These are phyloP conservation scores for Xylariaceae sp. DNA, from an alignment of 2,329 filamentous ascomycete genomes.

Conservation along the genomic window DNA sequence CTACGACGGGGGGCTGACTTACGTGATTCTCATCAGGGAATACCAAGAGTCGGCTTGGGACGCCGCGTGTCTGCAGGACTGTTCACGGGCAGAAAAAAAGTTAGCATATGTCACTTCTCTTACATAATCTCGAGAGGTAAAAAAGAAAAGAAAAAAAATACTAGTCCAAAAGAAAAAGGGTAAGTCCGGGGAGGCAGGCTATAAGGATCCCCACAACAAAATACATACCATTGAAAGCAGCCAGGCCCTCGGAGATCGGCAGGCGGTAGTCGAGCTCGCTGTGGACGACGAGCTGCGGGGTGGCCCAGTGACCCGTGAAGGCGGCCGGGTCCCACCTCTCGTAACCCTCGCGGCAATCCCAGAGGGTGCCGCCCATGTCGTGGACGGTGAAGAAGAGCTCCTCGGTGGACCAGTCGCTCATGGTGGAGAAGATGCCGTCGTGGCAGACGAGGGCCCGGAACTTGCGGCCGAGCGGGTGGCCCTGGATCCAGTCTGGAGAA, in stretches of 20 bases:
- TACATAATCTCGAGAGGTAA: too few relatives aligned
- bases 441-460: conserved; percentile 90
- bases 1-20: conserved; percentile 27
- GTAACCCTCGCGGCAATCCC: conserved; percentile 65
- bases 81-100: background rate
- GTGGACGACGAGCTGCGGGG: conserved; percentile 86
- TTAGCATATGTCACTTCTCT: conserved; percentile 10
- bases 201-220: background rate
- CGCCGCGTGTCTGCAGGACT: conserved; percentile 72
- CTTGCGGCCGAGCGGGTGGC: conserved; percentile 76
- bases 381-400: conserved; percentile 73
- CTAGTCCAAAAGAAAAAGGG: too few relatives aligned
- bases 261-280: conserved; percentile 88
- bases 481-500: conserved; percentile 80
- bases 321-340: conserved; percentile 71
- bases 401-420: conserved; percentile 66
- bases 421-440: conserved; percentile 79
- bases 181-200: too few relatives aligned
- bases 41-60: conserved; percentile 77
- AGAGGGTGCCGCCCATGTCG: conserved; percentile 65
- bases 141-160: too few relatives aligned
- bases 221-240: conserved; percentile 69
- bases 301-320: conserved; percentile 72
- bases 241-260: conserved; percentile 80
- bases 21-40: conserved; percentile 76